Conservation (phyloP, 2,329 filamentous ascomycete species). For the Penicillium digitatum region DNA sequence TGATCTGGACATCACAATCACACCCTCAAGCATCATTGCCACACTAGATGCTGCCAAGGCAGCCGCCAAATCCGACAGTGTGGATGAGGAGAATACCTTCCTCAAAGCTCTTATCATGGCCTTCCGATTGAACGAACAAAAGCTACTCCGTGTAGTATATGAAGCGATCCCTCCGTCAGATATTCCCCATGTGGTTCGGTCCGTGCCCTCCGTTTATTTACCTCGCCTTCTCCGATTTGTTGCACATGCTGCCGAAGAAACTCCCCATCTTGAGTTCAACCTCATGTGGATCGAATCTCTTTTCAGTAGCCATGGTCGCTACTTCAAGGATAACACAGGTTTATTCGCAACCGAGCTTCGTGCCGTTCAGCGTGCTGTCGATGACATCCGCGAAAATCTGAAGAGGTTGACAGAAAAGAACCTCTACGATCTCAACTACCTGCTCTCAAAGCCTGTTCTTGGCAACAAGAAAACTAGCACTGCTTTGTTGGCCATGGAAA, state of each 20-base stretch:
- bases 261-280: conserved; percentile 91
- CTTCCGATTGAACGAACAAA: conserved; percentile 85
- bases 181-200: conserved; percentile 71
- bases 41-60: conserved; percentile 56
- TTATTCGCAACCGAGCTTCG: conserved; percentile 81
- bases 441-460: conserved; percentile 55
- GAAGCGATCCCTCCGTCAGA: conserved; percentile 72
- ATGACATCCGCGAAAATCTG: conserved; percentile 76
- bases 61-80: conserved; percentile 41
- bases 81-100: conserved; percentile 68
- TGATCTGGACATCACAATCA: conserved; percentile 90
- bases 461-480: conserved; percentile 28
- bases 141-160: conserved; percentile 79
- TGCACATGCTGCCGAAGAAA: conserved; percentile 80
- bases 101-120: conserved; percentile 94
- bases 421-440: conserved; percentile 80
- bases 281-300: conserved; percentile 83
- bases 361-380: conserved; percentile 73
- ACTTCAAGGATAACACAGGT: conserved; percentile 74
- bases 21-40: conserved; percentile 75
- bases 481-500: conserved; percentile 32
- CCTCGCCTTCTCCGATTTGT: conserved; percentile 81
- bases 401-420: conserved; percentile 82
- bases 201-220: conserved; percentile 81
- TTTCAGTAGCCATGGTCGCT: conserved; percentile 77